These are phyloP conservation scores for Santalum album DNA, from an alignment of 164 flowering plant species.

Conservation along the genomic window DNA sequence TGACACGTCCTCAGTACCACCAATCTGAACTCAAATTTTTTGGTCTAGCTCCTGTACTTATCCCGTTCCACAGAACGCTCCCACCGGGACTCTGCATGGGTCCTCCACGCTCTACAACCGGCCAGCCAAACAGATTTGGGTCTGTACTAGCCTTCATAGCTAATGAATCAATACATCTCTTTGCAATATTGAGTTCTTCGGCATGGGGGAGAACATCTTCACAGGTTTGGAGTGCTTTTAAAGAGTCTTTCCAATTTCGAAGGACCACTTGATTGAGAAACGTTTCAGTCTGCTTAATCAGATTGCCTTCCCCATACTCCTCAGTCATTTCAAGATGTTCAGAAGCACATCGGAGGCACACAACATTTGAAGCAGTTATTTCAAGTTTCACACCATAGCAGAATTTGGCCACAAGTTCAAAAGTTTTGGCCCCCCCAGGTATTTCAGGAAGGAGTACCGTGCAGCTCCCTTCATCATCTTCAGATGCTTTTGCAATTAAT, in stretches of 20 bases:
- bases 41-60: constrained; percentile 85
- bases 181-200: constrained; percentile 61
- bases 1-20: constrained; percentile 94
- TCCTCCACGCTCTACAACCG: constrained; percentile 64
- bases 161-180: constrained; percentile 70
- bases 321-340: constrained; percentile 88
- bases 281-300: constrained; percentile 59
- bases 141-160: constrained; percentile 72
- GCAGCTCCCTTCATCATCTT: constrained; percentile 47
- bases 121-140: constrained; percentile 88
- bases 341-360: constrained; percentile 75
- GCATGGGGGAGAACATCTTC: constrained; percentile 68
- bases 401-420: constrained; percentile 86
- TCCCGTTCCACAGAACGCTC: constrained; percentile 90
- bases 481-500: constrained; percentile 61
- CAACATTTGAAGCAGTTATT: constrained; percentile 81
- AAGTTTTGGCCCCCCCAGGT: constrained; percentile 83
- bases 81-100: constrained; percentile 96
- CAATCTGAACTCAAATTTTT: constrained; percentile 66
- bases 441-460: constrained; percentile 46
- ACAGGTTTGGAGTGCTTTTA: constrained; percentile 74
- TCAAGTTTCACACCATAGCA: constrained; percentile 93
- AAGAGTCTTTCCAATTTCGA: constrained; percentile 74
- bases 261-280: constrained; percentile 80
- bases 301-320: constrained; percentile 79